A percentile compares a stretch with the other conserved stretches of the same genome.
Evolutionary conservation across 495 filamentous ascomycete species (phyloP).

Genomic region (Annulohypoxylon bovei): DNA sequence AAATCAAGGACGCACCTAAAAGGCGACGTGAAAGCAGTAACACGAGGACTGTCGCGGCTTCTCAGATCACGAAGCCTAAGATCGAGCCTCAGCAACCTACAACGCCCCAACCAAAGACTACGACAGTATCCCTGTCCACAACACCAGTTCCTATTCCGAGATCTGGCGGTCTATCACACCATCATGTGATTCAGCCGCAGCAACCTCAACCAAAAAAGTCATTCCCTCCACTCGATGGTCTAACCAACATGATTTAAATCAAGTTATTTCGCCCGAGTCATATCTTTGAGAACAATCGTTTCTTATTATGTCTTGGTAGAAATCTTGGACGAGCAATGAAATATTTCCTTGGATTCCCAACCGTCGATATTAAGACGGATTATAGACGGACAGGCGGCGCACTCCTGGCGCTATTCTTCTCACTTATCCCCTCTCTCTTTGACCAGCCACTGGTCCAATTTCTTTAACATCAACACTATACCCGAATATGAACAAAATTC

Average conservation of each 20-base stretch:
- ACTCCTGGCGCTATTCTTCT: background rate
- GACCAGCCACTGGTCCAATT: conserved; percentile 14
- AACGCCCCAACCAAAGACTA: conserved; percentile 57
- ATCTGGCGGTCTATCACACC: conserved; percentile 28
- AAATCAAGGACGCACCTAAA: conserved; percentile 77
- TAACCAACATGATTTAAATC: conserved; percentile 58
- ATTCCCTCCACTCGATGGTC: conserved; percentile 45
- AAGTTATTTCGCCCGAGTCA: background rate
- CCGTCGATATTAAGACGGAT: conserved; percentile 2
- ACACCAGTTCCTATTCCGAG: conserved; percentile 51
- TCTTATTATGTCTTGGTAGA: conserved; percentile 19
- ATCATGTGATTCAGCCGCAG: conserved; percentile 41
- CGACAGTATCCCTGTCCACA: conserved; percentile 44
- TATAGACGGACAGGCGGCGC: conserved; percentile 34
- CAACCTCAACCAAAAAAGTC: conserved; percentile 46
- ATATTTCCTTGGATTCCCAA: conserved; percentile 25
- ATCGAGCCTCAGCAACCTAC: conserved; percentile 47
- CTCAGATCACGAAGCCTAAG: conserved; percentile 53
- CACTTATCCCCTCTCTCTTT: conserved; percentile 24
- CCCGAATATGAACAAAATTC: conserved; percentile 31
- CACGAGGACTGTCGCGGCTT: conserved; percentile 49
- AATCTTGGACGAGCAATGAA: conserved; percentile 33
- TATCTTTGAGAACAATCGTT: conserved; percentile 6
- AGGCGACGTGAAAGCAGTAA: conserved; percentile 72
- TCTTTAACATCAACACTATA: conserved; percentile 33